Evolutionary conservation across 768 basidiomycete genomes (phyloP).

Genomic region (Guyanaporus albipodus): DNA sequence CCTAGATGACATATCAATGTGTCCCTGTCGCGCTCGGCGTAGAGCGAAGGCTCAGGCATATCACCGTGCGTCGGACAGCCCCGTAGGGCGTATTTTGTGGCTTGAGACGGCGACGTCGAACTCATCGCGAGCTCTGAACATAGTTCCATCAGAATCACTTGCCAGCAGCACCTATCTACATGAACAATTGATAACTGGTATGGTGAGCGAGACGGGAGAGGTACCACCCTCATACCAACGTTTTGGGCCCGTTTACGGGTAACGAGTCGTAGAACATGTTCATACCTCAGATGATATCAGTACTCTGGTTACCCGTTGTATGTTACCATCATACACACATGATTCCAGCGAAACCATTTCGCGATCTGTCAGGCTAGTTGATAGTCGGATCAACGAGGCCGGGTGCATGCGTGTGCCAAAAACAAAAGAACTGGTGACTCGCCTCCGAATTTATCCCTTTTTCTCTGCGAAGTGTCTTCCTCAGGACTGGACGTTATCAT

Average conservation of each 20-base stretch:
- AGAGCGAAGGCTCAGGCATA: constrained; percentile 11
- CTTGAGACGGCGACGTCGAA: constrained; percentile 31
- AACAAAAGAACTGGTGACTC: too few relatives aligned
- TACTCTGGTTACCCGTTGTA: too few relatives aligned
- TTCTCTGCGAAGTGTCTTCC: too few relatives aligned
- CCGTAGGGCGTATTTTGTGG: constrained; percentile 30
- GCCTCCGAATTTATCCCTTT: too few relatives aligned
- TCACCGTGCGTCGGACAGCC: not conserved
- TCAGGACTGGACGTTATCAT: not conserved
- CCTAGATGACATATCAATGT: constrained; percentile 22
- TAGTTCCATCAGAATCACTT: constrained; percentile 30
- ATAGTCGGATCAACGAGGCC: too few relatives aligned
- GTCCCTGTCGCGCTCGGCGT: constrained; percentile 40
- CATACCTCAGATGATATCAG: not conserved
- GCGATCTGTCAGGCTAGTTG: too few relatives aligned
- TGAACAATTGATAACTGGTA: constrained; percentile 78
- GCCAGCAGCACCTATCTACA: constrained; percentile 52
- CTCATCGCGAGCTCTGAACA: constrained; percentile 14
- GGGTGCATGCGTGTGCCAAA: too few relatives aligned
- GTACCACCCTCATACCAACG: constrained; percentile 57
- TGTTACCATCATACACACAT: too few relatives aligned
- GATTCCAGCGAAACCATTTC: too few relatives aligned
- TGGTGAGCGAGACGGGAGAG: constrained; percentile 78
- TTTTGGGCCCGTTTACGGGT: not conserved
- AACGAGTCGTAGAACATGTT: not conserved